Base-by-base conservation (phyloP, 257 asterid species). In the Henckelia pumila region DNA sequence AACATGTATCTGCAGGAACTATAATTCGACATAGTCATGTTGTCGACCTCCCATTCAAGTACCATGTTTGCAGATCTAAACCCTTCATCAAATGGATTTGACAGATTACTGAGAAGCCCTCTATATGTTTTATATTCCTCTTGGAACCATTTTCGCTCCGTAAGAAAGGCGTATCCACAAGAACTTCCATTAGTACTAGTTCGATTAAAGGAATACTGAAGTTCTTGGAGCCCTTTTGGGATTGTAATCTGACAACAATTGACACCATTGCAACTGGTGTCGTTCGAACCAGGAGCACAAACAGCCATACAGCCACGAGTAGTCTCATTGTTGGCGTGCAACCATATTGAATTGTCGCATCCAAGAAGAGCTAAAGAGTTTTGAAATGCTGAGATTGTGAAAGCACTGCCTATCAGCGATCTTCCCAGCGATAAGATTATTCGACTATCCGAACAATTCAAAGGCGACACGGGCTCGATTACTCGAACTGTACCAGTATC, bases 81-180 rank as follows among this genome's bases (percentile, higher is more conserved):
- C 23, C 55, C 73, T 20, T 58, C 26, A 35, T 77, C 77, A 11
- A 70, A 71, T 21, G 82, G 79, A 67, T 70, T 37, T n/a, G 13
- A 53, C 28, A 63, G 20, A 64, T 71, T 20, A 4, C 7, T 21
- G 0, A 13, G 73, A 32, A 74, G 70, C 70, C 73, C 71, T 22
- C 32, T 63, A 56, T 60, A 40, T 29, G 14, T 56, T 13, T 17
- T 23, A 56, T 61, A 73, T 11, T 44, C 82, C 20, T 40, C 59
- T 8, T 17, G 24, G 16, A 77, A 50, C 85, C 84, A 76, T 1
- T 50, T 61, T 17, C 13, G 33, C 1, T 71, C 78, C 67, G 25
- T 74, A 13, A 71, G 71, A 47, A 82, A 74, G 6, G 64, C 78
- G 52, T 79, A 76, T 4, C 84, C 84, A 19, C 87, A 79, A 29